Evolutionary conservation across 2,329 filamentous ascomycete genomes (phyloP).

Genomic region (Alternaria arborescens): DNA sequence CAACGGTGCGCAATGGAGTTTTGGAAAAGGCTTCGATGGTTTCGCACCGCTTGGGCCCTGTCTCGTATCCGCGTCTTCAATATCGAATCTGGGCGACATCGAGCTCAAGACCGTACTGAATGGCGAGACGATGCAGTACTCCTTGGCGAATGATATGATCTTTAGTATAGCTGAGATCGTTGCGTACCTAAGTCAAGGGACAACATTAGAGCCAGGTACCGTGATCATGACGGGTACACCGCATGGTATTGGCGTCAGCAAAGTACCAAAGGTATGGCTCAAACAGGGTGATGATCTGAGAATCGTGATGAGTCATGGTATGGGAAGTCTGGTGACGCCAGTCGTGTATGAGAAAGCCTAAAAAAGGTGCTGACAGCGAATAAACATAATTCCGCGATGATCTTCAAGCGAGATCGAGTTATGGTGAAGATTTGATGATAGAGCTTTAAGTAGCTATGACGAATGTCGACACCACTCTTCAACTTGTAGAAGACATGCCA

Average conservation of each 20-base stretch:
- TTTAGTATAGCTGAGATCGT: slow-evolving; percentile 56
- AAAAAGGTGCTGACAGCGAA: background rate
- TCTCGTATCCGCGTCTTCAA: slow-evolving; percentile 52
- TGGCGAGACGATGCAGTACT: slow-evolving; percentile 55
- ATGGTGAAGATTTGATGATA: no score
- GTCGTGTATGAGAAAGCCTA: background rate
- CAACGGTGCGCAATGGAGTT: background rate
- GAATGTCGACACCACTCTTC: no score
- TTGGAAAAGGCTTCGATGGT: background rate
- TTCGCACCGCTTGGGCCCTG: slow-evolving; percentile 37
- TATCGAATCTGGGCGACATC: slow-evolving; percentile 54
- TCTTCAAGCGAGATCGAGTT: no score
- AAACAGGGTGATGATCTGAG: background rate
- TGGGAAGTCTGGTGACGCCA: background rate
- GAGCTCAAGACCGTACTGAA: slow-evolving; percentile 56
- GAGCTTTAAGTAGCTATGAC: no score
- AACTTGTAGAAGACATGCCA: no score
- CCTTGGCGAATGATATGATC: slow-evolving; percentile 55
- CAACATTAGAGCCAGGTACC: slow-evolving; percentile 52
- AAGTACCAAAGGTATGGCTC: background rate
- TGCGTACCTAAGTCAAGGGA: slow-evolving; percentile 53
- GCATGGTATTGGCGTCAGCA: slow-evolving; percentile 48
- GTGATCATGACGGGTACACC: slow-evolving; percentile 59
- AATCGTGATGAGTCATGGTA: background rate
- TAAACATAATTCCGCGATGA: no score